phyloP scores from a whole-genome alignment of 2,329 filamentous ascomycete genomes.

The Scytalidium sp. region DNA sequence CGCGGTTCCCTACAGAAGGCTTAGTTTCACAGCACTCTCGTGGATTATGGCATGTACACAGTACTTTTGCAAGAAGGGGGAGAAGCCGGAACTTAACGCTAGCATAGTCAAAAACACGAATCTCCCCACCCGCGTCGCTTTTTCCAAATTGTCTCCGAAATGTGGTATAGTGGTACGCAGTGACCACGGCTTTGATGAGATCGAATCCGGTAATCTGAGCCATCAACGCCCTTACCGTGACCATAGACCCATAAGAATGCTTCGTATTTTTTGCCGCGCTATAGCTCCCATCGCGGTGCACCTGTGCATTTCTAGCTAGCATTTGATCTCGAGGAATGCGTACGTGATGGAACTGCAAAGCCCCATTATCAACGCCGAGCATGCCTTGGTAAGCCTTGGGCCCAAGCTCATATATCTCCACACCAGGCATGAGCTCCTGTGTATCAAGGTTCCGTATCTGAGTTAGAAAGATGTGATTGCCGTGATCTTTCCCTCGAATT shows the following conservation, averaged over 20 bases:
- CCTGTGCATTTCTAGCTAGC: conserved; percentile 25
- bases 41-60: not conserved
- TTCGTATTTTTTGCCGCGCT: conserved; percentile 4
- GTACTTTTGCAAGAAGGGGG: not conserved
- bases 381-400: conserved; percentile 3
- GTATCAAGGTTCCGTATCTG: conserved; percentile 26
- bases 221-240: not conserved
- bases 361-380: conserved; percentile 27
- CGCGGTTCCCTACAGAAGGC: not conserved
- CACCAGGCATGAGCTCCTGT: conserved; percentile 20
- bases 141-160: not conserved
- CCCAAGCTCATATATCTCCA: conserved; percentile 29
- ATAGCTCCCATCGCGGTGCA: conserved; percentile 29
- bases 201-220: not conserved
- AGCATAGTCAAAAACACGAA: not conserved
- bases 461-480: conserved; percentile 27
- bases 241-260: not conserved
- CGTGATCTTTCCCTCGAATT: conserved; percentile 22
- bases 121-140: not conserved
- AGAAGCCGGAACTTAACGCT: not conserved
- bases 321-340: conserved; percentile 30
- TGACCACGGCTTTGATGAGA: not conserved
- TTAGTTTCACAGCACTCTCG: not conserved
- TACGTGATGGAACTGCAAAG: conserved; percentile 29
- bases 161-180: not conserved